Conservation (phyloP, 345 rosid species). For the Rubroshorea leprosula region DNA sequence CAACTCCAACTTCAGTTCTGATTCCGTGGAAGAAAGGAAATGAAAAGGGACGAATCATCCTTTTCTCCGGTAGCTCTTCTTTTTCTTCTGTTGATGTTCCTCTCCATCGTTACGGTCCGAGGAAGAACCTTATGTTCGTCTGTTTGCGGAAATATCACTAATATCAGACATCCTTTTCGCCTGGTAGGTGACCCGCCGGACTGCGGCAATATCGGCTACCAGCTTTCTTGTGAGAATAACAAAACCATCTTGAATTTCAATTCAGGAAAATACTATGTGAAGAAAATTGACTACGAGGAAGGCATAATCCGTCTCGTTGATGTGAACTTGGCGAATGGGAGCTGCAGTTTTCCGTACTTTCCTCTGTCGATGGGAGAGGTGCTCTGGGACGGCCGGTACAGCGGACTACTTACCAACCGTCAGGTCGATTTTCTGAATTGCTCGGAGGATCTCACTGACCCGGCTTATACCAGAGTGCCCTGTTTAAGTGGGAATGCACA, state of each 20-base stretch:
- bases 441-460: constrained; percentile 12
- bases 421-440: constrained; percentile 29
- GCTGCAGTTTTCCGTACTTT: constrained; percentile 24
- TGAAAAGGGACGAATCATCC: constrained; percentile 1
- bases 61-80: constrained; percentile 3
- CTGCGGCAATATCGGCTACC: constrained; percentile 25
- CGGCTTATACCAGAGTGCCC: constrained; percentile 13
- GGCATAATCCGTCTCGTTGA: constrained; percentile 25
- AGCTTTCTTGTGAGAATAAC: constrained; percentile 32
- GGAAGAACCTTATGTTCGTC: constrained; percentile 28
- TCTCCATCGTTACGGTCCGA: not conserved
- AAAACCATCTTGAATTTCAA: constrained; percentile 16
- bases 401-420: constrained; percentile 7
- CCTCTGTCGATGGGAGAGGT: constrained; percentile 19
- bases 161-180: constrained; percentile 36
- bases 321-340: constrained; percentile 29
- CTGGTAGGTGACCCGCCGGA: constrained; percentile 19
- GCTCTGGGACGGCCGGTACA: constrained; percentile 10
- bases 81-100: constrained; percentile 8
- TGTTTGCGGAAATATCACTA: constrained; percentile 32
- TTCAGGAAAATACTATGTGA: constrained; percentile 27
- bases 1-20: no score
- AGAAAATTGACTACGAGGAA: constrained; percentile 22
- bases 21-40: constrained; percentile 1
- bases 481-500: constrained; percentile 22